Conservation (phyloP, 371 early-diverging fungal species). For the Mucor indicus region DNA sequence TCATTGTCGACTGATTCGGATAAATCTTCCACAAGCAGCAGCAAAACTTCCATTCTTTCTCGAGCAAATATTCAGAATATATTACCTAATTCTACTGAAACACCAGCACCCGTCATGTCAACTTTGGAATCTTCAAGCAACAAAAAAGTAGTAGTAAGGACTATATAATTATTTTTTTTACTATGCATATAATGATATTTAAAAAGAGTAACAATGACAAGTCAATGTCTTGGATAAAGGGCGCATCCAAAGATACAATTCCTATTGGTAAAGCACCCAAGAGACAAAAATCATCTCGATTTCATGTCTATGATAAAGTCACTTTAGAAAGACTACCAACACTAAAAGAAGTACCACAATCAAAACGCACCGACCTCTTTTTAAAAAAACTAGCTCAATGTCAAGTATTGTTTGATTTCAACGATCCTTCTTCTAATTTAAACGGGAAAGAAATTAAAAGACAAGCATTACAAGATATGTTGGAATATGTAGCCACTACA, state of each 20-base stretch:
- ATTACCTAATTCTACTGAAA: neutral
- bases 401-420: slow-evolving; percentile 90
- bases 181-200: too few species aligned
- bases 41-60: slow-evolving; percentile 15
- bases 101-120: neutral
- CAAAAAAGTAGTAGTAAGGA: neutral
- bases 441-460: slow-evolving; percentile 95
- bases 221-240: slow-evolving; percentile 70
- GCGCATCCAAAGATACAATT: slow-evolving; percentile 74
- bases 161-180: neutral
- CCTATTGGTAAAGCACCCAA: slow-evolving; percentile 80
- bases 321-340: slow-evolving; percentile 73
- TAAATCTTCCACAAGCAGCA: neutral
- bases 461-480: slow-evolving; percentile 82
- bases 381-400: slow-evolving; percentile 88
- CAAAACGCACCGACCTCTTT: slow-evolving; percentile 78
- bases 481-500: slow-evolving; percentile 87
- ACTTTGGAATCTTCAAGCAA: neutral
- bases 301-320: slow-evolving; percentile 72
- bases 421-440: slow-evolving; percentile 79
- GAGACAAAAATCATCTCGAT: slow-evolving; percentile 82
- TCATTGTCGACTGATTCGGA: neutral
- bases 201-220: slow-evolving; percentile 59
- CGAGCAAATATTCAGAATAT: slow-evolving; percentile 21
- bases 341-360: slow-evolving; percentile 69